phyloP scores from a whole-genome alignment of 805 yeast species.

The Barnettozyma populi region DNA sequence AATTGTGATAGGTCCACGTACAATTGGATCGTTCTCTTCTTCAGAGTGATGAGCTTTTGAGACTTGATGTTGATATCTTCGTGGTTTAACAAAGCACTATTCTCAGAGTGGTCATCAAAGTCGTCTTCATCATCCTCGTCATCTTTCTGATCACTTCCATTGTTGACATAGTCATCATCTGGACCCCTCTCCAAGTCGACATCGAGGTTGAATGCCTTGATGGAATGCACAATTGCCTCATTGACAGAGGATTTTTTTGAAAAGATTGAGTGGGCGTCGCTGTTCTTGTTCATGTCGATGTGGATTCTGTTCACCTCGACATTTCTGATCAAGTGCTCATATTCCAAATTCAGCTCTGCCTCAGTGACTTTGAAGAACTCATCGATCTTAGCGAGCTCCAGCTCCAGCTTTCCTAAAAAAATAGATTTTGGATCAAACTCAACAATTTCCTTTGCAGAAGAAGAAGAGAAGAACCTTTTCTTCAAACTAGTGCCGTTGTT shows the following conservation, averaged over 20 bases:
- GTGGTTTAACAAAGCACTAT: constrained; percentile 46
- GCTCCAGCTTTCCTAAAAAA: constrained; percentile 40
- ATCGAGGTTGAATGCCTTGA: constrained; percentile 19
- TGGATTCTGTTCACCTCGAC: constrained; percentile 34
- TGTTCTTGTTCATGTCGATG: constrained; percentile 19
- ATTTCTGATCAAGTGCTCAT: constrained; percentile 42
- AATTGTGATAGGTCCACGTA: constrained; percentile 77
- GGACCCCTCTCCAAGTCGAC: constrained; percentile 13
- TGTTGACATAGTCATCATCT: constrained; percentile 27
- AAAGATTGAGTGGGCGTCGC: constrained; percentile 20
- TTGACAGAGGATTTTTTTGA: constrained; percentile 21
- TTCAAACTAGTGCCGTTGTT: not conserved
- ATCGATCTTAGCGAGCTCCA: constrained; percentile 49
- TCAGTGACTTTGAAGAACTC: constrained; percentile 45
- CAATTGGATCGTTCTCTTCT: constrained; percentile 53
- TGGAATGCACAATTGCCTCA: constrained; percentile 17
- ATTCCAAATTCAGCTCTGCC: constrained; percentile 38
- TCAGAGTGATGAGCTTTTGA: constrained; percentile 59
- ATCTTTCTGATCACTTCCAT: constrained; percentile 19
- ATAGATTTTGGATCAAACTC: constrained; percentile 31
- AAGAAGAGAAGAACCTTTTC: not conserved
- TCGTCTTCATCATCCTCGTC: constrained; percentile 36
- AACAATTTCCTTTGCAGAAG: constrained; percentile 13
- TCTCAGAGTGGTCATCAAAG: constrained; percentile 35
- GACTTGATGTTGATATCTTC: constrained; percentile 43